Percentiles rank a stretch among this genome's conserved stretches.
Conservation (phyloP, 805 yeast genomes). For the Saturnispora sekii region DNA sequence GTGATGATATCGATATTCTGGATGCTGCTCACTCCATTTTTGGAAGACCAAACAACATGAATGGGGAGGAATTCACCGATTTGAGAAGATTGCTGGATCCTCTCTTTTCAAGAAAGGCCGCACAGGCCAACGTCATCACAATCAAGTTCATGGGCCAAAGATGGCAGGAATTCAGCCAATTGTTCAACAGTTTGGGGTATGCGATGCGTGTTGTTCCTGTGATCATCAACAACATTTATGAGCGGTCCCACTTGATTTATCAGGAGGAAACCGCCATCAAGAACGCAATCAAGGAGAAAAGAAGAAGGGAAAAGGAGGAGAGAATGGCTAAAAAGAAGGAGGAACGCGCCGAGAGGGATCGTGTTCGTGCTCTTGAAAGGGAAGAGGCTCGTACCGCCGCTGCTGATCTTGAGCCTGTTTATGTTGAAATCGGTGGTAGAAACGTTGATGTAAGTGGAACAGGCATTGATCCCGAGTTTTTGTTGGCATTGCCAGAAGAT, state of each 20-base stretch:
- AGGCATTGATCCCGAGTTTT: conserved; percentile 84
- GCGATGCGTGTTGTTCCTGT: conserved; percentile 28
- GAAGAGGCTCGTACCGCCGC: conserved; percentile 20
- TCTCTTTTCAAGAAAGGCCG: conserved; percentile 6
- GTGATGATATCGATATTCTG: not conserved
- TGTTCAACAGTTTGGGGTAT: conserved; percentile 31
- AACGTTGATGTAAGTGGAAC: conserved; percentile 82
- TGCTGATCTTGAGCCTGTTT: conserved; percentile 38
- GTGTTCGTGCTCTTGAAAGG: conserved; percentile 8
- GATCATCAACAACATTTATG: conserved; percentile 36
- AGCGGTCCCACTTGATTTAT: conserved; percentile 35
- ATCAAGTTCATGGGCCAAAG: conserved; percentile 42
- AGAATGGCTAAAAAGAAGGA: conserved; percentile 17
- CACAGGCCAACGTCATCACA: conserved; percentile 14
- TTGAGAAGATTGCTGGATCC: conserved; percentile 14
- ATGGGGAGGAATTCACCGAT: conserved; percentile 1
- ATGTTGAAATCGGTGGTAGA: conserved; percentile 65
- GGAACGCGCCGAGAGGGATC: conserved; percentile 11
- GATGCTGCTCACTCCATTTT: conserved; percentile 10
- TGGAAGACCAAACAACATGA: conserved; percentile 1
- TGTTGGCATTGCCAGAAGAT: conserved; percentile 84
- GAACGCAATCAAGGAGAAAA: conserved; percentile 20
- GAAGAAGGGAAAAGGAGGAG: conserved; percentile 16
- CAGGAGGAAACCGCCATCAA: conserved; percentile 12
- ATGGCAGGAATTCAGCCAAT: conserved; percentile 52